Base-by-base conservation (phyloP, 106 monocot species). In the Platanthera guangdongensis region DNA sequence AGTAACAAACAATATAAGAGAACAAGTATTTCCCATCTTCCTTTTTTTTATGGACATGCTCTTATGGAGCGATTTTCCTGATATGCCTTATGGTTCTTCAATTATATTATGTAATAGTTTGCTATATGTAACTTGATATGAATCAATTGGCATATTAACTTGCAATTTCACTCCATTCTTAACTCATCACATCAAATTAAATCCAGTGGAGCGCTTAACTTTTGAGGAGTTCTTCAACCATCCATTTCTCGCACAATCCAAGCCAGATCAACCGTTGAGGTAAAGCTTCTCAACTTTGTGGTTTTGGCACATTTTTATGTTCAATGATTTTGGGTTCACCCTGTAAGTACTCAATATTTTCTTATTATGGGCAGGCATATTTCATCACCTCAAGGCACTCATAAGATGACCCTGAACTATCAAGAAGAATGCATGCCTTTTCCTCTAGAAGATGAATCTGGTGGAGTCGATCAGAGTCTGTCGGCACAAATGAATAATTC, bases 151-250 rank as follows among this genome's bases (percentile, higher is more conserved):
- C 53, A 46, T 80, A 18, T 48, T 22, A 81, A 48, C 47, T 69
- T 69, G 25, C 70, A 64, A 45, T 51, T 75, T 64, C 25, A 52
- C 21, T 22, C 11, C 52, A 21, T 68, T 9, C 46, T 52, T 22
- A 46, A 76, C 47, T 73, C 50, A 73, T 67, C 15, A 52, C 13
- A 8, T 51, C 52, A 51, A 63, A 78, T 84, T 15, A 65, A 21
- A 79, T 86, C 73, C 86, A 99, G 97, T 99, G 76, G 91, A 99
- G 78, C 82, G 97, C 0, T 74, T 99, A 49, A 89, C 97, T 22
- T 88, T 92, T 82, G 94, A 99, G 57, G 97, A 99, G 80, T 99
- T 99, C 80, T 90, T 99, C 68, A 87, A 88, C 77, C 94, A 99
- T 76, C 91, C 65, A 71, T 99, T 99, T 87, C 87, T 99, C 75